Evolutionary conservation across 495 filamentous ascomycete species (phyloP).

Genomic region (Daldinia decipiens): DNA sequence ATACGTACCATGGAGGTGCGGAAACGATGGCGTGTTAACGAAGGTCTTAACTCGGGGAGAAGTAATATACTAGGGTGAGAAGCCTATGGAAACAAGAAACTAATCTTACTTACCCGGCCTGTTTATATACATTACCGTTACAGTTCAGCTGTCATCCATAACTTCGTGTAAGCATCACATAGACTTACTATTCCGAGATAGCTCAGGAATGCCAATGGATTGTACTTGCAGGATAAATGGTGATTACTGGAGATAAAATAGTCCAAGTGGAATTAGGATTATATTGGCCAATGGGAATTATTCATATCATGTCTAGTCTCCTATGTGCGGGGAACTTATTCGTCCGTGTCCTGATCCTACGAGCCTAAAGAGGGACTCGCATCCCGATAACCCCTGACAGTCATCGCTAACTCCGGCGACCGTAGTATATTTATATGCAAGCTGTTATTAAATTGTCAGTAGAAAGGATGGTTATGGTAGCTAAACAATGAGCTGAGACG

Average conservation of each 20-base stretch:
- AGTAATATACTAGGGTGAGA: not conserved
- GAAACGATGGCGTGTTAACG: not conserved
- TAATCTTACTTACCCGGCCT: not conserved
- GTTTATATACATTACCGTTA: not conserved
- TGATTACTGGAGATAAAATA: not conserved
- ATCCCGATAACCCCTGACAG: not conserved
- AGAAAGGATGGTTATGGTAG: too few species aligned
- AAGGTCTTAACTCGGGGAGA: not conserved
- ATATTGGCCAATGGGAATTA: not conserved
- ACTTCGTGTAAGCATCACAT: too few species aligned
- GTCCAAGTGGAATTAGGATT: not conserved
- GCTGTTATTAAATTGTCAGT: too few species aligned
- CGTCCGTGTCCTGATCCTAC: not conserved
- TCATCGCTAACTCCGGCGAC: not conserved
- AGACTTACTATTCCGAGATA: not conserved
- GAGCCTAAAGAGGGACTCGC: not conserved
- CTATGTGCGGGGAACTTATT: conserved; percentile 5
- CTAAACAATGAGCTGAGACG: not conserved
- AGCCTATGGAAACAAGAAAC: not conserved
- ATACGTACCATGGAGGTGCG: not conserved
- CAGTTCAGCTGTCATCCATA: too few species aligned
- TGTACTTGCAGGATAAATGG: not conserved
- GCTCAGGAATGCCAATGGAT: not conserved
- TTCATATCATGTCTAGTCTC: not conserved
- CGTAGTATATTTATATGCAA: not conserved